Evolutionary conservation across 2,329 filamentous ascomycete species (phyloP), one percentile per base, ranked within the genome.

Genomic region (Sordariomycetes sp.): DNA sequence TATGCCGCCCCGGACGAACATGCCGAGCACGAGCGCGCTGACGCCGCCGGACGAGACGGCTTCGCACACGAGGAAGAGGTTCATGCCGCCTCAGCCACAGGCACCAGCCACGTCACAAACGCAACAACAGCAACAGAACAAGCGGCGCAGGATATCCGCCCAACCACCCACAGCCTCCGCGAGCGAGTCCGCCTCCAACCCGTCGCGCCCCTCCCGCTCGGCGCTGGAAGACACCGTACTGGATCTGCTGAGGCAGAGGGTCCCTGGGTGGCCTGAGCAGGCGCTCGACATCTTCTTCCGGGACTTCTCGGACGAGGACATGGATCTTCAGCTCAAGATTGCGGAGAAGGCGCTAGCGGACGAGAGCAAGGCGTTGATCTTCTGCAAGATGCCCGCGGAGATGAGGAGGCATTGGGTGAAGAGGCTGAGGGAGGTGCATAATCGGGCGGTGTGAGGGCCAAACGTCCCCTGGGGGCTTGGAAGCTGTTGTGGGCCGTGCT

Each of bases 351-450:
- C 79, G 1, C 70, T 83, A 28, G 74, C 77, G n/a, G 77, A 82
- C 61, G 76, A 81, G 61, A 78, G 76, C 64, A 82, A 80, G 64
- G 80, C 80, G 34, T 77, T 82, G 72, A 74, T 82, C 50, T 84
- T 82, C 61, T 81, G 79, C 69, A 82, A 82, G 68, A 82, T 82
- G 78, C 76, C 79, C 0, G 67, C 71, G 2, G 64, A 66, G 12
- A 66, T 83, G 60, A 70, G 79, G 53, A 71, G 74, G 59, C 79
- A 82, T 62, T 83, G 80, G 80, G 75, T 83, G 2, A 75, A 72
- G 62, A 68, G 76, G 57, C 67, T 81, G 57, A 67, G 77, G 28
- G 78, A 81, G 61, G 66, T 73, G 54, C 71, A 74, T 34, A 61
- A 60, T 22, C 50, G 32, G 17, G 39, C 20, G 24, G 12, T 39